A percentile compares a stretch with the other conserved stretches of the same genome.
Evolutionary conservation across 2,329 filamentous ascomycete genomes (phyloP).

Genomic region (Colletotrichum tamarilloi): DNA sequence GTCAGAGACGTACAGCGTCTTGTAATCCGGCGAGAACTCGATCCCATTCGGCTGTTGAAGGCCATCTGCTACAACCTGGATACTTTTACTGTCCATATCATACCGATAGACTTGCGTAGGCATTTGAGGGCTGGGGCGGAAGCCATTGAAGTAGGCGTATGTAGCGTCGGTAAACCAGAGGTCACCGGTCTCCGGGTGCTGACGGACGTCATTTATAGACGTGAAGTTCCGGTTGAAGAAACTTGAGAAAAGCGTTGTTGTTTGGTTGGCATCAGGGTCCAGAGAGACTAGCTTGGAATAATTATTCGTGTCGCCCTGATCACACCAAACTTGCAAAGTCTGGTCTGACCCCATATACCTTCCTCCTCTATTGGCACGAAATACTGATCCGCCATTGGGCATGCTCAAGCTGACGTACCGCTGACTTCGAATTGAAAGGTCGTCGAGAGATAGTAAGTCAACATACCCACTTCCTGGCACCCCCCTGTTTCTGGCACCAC

Average conservation of each 20-base stretch:
- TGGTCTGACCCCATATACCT: no score
- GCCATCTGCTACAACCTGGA: conserved; percentile 58
- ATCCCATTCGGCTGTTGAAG: conserved; percentile 59
- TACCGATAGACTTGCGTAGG: conserved; percentile 62
- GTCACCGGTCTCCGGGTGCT: conserved; percentile 50
- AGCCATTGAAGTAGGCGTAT: conserved; percentile 60
- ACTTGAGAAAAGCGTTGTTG: conserved; percentile 21
- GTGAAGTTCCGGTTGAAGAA: conserved; percentile 50
- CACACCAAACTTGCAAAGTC: conserved; percentile 37
- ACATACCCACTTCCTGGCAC: no score
- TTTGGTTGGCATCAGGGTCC: conserved; percentile 36
- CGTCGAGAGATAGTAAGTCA: conserved; percentile 38
- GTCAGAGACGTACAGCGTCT: conserved; percentile 58
- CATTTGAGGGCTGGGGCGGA: conserved; percentile 54
- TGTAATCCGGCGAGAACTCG: conserved; percentile 56
- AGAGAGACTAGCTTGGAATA: conserved; percentile 32
- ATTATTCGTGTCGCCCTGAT: conserved; percentile 28
- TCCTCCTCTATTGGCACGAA: conserved; percentile 14
- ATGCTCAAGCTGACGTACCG: conserved; percentile 37
- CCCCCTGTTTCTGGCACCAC: no score
- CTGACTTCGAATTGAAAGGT: conserved; percentile 36
- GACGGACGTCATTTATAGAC: conserved; percentile 60
- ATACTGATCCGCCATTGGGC: conserved; percentile 38
- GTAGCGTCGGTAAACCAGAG: conserved; percentile 63
- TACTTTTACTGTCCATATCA: conserved; percentile 49